Evolutionary conservation across 805 yeast genomes (phyloP).

Genomic region (Pichia scutulata): DNA sequence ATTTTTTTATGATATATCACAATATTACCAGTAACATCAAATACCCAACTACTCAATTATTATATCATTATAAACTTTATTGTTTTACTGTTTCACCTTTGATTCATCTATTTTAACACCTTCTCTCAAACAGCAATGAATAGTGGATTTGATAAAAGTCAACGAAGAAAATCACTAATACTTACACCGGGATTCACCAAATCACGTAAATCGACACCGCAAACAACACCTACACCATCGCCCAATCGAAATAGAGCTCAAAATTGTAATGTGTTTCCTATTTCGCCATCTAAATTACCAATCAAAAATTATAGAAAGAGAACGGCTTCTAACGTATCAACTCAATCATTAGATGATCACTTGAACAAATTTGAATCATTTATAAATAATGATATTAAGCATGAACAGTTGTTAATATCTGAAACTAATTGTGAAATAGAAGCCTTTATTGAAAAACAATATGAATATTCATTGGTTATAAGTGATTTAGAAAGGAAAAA

Average conservation of each 20-base stretch:
- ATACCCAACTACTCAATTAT: not conserved
- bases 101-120: not conserved
- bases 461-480: not conserved
- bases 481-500: not conserved
- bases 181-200: constrained; percentile 2
- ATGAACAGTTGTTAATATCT: not conserved
- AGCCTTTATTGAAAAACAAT: not conserved
- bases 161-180: constrained; percentile 5
- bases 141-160: not conserved
- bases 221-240: constrained; percentile 4
- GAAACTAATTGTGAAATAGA: not conserved
- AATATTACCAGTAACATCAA: not conserved
- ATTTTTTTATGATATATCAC: not conserved
- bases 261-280: not conserved
- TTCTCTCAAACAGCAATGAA: not conserved
- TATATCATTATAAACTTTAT: too few species aligned
- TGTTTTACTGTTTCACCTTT: not conserved
- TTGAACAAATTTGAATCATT: not conserved
- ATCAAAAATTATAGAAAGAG: not conserved
- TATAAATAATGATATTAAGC: not conserved
- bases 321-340: not conserved
- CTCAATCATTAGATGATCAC: not conserved
- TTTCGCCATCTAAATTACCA: constrained; percentile 6
- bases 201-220: not conserved
- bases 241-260: not conserved